Percentiles rank a stretch among this genome's conserved stretches.
These are phyloP conservation scores for Dendrobium nobile DNA, from an alignment of 106 monocot species.

Conservation along the genomic window DNA sequence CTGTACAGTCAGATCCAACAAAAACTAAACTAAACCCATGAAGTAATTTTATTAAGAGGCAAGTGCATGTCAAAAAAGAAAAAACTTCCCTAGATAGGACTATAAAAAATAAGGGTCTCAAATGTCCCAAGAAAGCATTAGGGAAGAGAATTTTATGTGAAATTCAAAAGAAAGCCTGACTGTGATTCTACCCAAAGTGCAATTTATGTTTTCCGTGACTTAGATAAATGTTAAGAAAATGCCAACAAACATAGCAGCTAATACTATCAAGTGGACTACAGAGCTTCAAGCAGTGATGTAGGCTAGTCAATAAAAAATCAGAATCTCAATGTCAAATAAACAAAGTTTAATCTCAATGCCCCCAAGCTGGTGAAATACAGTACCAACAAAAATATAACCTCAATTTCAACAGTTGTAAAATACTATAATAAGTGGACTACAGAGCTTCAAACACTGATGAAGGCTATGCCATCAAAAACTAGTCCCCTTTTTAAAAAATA, in stretches of 20 bases:
- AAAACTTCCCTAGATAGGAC: neutral
- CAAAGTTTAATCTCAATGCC: neutral
- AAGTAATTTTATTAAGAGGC: neutral
- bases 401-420: neutral
- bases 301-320: neutral
- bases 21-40: neutral
- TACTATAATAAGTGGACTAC: too few species aligned
- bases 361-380: neutral
- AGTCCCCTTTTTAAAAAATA: neutral
- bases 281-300: neutral
- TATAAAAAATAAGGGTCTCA: neutral
- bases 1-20: neutral
- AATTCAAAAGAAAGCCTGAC: neutral
- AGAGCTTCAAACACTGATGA: neutral
- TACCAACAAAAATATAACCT: neutral
- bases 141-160: neutral
- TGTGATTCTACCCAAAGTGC: neutral
- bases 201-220: neutral
- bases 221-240: neutral
- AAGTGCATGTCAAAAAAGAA: neutral
- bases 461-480: neutral
- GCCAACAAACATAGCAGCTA: neutral
- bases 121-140: neutral
- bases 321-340: neutral
- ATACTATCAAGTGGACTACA: neutral